Conservation (phyloP, 2,329 filamentous ascomycete genomes). For the Fusarium palustre region DNA sequence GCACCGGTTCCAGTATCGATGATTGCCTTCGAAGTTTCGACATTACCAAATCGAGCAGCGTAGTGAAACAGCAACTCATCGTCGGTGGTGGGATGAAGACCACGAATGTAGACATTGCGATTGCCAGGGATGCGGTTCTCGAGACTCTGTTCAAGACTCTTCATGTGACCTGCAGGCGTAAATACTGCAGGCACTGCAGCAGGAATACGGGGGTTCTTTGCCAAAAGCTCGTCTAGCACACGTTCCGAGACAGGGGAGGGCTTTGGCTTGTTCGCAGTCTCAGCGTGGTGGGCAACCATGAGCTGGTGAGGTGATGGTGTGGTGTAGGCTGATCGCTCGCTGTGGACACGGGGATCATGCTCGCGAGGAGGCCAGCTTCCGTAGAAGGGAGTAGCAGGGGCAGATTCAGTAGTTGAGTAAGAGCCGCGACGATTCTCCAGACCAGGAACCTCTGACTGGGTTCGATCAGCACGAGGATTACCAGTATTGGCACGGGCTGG, state of each 20-base stretch:
- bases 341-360: conserved; percentile 68
- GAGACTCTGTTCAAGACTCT: conserved; percentile 92
- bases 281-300: conserved; percentile 55
- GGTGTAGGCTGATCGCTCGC: conserved; percentile 73
- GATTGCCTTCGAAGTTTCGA: conserved; percentile 98
- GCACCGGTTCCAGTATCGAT: conserved; percentile 93
- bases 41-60: conserved; percentile 87
- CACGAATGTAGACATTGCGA: conserved; percentile 98
- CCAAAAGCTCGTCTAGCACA: conserved; percentile 72
- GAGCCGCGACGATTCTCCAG: conserved; percentile 75
- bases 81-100: conserved; percentile 93
- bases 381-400: conserved; percentile 74
- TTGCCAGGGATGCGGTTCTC: conserved; percentile 93
- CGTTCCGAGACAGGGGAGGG: conserved; percentile 58
- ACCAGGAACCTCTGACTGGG: conserved; percentile 67
- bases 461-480: conserved; percentile 61
- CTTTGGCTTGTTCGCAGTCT: conserved; percentile 57
- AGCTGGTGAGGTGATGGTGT: conserved; percentile 75
- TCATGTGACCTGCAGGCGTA: conserved; percentile 84
- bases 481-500: conserved; percentile 61
- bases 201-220: conserved; percentile 85
- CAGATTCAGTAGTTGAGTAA: conserved; percentile 75
- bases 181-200: conserved; percentile 90
- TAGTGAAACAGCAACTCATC: conserved; percentile 88
- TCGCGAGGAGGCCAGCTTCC: conserved; percentile 66